These are phyloP conservation scores for Rhizopogon sp. DNA, from an alignment of 768 basidiomycete species.

Conservation along the genomic window DNA sequence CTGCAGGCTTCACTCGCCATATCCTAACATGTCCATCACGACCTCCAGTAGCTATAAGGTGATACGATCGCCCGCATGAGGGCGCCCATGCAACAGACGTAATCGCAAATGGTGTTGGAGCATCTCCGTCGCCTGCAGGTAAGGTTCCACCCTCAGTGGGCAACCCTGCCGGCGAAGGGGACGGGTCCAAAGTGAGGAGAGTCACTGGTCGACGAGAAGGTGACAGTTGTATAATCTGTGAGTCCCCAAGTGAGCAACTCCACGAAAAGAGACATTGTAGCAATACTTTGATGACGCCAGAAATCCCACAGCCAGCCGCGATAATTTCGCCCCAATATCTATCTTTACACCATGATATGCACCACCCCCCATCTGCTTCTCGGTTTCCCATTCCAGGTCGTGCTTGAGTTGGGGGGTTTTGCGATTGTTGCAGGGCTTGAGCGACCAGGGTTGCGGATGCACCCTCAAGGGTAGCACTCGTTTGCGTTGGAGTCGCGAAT, in stretches of 20 bases:
- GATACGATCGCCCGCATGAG: constrained; percentile 88
- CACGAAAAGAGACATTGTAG: not conserved
- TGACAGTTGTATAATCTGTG: constrained; percentile 71
- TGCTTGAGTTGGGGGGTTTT: constrained; percentile 23
- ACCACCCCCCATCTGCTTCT: constrained; percentile 92
- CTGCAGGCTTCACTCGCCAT: constrained; percentile 73
- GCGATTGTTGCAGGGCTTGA: constrained; percentile 56
- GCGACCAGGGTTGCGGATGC: constrained; percentile 57
- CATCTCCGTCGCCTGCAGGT: constrained; percentile 26
- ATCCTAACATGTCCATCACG: constrained; percentile 87
- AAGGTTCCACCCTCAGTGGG: constrained; percentile 18
- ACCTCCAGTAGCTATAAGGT: constrained; percentile 87
- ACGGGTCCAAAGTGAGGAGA: constrained; percentile 50
- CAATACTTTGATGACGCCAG: constrained; percentile 69
- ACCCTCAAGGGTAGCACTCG: constrained; percentile 46
- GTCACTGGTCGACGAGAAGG: constrained; percentile 62
- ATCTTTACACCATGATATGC: constrained; percentile 94
- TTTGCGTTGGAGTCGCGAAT: constrained; percentile 70
- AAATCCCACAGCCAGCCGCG: constrained; percentile 69
- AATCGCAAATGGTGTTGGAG: constrained; percentile 53
- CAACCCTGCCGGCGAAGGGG: constrained; percentile 24
- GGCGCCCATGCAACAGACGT: constrained; percentile 92
- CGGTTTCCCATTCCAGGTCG: constrained; percentile 51
- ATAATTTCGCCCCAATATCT: constrained; percentile 92
- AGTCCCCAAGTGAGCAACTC: not conserved